phyloP scores from a whole-genome alignment of 2,329 filamentous ascomycete species.

The Phoma sp. region DNA sequence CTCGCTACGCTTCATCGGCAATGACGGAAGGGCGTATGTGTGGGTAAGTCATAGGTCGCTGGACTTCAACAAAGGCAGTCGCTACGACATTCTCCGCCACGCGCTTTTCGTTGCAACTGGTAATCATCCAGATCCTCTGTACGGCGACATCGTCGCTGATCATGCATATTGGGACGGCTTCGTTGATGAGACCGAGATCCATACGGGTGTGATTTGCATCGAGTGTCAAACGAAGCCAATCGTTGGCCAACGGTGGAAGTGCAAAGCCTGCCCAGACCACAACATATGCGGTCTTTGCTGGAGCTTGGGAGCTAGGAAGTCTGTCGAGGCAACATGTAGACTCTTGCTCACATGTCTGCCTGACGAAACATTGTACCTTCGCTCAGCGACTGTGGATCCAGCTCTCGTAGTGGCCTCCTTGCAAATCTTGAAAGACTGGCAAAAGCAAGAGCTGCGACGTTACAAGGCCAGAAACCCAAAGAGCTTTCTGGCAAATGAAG shows the following conservation, averaged over 20 bases:
- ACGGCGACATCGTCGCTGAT: conserved; percentile 45
- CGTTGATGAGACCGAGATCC: conserved; percentile 19
- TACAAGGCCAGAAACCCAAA: conserved; percentile 27
- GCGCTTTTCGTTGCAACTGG: conserved; percentile 37
- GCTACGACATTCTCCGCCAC: conserved; percentile 42
- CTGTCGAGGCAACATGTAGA: conserved; percentile 25
- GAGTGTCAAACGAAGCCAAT: conserved; percentile 32
- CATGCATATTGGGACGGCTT: conserved; percentile 45
- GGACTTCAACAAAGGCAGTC: conserved; percentile 27
- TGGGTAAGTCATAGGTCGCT: conserved; percentile 41
- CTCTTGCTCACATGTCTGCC: conserved; percentile 34
- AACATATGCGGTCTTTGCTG: conserved; percentile 35
- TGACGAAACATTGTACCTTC: conserved; percentile 40
- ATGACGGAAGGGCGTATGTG: conserved; percentile 35
- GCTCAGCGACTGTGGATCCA: conserved; percentile 30
- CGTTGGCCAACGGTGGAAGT: conserved; percentile 35
- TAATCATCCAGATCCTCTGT: conserved; percentile 35
- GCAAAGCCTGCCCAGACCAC: conserved; percentile 33
- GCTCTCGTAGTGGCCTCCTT: conserved; percentile 40
- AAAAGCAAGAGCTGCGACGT: conserved; percentile 31
- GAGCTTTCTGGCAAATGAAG: conserved; percentile 31
- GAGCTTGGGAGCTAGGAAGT: background rate
- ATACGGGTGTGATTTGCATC: conserved; percentile 23
- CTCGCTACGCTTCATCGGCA: conserved; percentile 38
- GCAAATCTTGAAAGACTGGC: conserved; percentile 45